A percentile compares a stretch with the other conserved stretches of the same genome.
phyloP scores from a whole-genome alignment of 2,329 filamentous ascomycete genomes.

The Thermothelomyces thermophilus region DNA sequence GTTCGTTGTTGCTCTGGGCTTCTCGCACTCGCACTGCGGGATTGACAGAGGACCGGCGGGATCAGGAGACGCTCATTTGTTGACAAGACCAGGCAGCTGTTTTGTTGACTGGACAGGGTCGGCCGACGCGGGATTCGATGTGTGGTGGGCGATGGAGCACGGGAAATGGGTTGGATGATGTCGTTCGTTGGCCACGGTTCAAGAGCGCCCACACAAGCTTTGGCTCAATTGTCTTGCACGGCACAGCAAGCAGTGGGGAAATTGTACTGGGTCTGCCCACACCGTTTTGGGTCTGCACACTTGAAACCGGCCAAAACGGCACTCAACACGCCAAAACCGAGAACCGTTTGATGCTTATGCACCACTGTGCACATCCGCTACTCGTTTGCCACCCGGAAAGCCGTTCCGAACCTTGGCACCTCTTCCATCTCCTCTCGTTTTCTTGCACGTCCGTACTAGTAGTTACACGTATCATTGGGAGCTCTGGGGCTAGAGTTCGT shows the following conservation, averaged over 20 bases:
- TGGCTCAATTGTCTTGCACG: constrained; percentile 13
- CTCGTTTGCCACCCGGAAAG: too few relatives aligned
- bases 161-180: constrained; percentile 22
- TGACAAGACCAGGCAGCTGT: constrained; percentile 10
- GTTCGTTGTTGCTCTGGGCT: background rate
- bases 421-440: too few relatives aligned
- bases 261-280: constrained; percentile 14
- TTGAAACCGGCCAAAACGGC: constrained; percentile 2
- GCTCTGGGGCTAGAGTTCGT: too few relatives aligned
- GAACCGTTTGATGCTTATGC: too few relatives aligned
- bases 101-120: constrained; percentile 7
- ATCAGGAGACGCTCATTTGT: constrained; percentile 11
- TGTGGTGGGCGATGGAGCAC: constrained; percentile 4
- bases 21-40: background rate
- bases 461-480: too few relatives aligned
- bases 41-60: constrained; percentile 2
- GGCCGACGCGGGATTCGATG: constrained; percentile 10
- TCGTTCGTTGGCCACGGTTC: constrained; percentile 24
- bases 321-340: background rate
- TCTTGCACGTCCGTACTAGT: too few relatives aligned
- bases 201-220: constrained; percentile 12
- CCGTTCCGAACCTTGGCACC: too few relatives aligned
- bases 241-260: background rate
- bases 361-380: too few relatives aligned
- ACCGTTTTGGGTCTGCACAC: constrained; percentile 16